Conservation (phyloP, 192 early-diverging fungal species). For the Coemansia sp. region DNA sequence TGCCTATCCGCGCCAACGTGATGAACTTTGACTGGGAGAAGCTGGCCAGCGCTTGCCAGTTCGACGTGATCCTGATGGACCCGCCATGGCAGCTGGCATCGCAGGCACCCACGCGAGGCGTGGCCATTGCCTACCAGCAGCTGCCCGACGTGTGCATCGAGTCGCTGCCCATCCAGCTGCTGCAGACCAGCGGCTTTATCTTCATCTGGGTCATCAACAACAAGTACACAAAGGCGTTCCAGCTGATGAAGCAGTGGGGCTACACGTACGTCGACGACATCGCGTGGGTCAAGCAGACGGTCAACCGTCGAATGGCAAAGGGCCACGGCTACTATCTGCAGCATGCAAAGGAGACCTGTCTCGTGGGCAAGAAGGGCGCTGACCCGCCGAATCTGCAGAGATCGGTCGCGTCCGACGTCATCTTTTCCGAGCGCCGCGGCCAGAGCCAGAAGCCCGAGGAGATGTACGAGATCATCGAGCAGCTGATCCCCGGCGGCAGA, state of each 20-base stretch:
- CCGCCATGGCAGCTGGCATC: slow-evolving; percentile 97
- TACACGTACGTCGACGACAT: slow-evolving; percentile 94
- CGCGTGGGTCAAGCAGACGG: slow-evolving; percentile 96
- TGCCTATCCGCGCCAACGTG: slow-evolving; percentile 93
- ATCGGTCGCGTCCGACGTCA: slow-evolving; percentile 81
- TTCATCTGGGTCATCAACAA: slow-evolving; percentile 99
- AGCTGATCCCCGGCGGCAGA: slow-evolving; percentile 85
- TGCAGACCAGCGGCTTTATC: slow-evolving; percentile 85
- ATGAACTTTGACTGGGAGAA: slow-evolving; percentile 91
- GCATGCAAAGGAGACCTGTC: slow-evolving; percentile 96
- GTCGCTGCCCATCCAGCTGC: slow-evolving; percentile 78
- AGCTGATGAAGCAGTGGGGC: slow-evolving; percentile 93
- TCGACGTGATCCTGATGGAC: slow-evolving; percentile 92
- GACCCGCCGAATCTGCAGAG: slow-evolving; percentile 70
- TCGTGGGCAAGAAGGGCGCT: slow-evolving; percentile 85
- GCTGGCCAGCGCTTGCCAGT: slow-evolving; percentile 78
- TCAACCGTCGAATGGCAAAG: slow-evolving; percentile 95
- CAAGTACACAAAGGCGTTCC: slow-evolving; percentile 94
- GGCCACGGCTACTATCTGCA: slow-evolving; percentile 97
- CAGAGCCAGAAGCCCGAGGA: slow-evolving; percentile 97
- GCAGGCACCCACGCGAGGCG: slow-evolving; percentile 88
- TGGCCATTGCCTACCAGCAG: slow-evolving; percentile 92
- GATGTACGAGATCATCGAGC: slow-evolving; percentile 92
- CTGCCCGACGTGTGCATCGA: slow-evolving; percentile 93
- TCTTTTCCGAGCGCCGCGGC: slow-evolving; percentile 89